Percentiles rank a stretch among this genome's conserved stretches.
Conservation (phyloP, 805 yeast species). For the Cyberlindnera misumaiensis region DNA sequence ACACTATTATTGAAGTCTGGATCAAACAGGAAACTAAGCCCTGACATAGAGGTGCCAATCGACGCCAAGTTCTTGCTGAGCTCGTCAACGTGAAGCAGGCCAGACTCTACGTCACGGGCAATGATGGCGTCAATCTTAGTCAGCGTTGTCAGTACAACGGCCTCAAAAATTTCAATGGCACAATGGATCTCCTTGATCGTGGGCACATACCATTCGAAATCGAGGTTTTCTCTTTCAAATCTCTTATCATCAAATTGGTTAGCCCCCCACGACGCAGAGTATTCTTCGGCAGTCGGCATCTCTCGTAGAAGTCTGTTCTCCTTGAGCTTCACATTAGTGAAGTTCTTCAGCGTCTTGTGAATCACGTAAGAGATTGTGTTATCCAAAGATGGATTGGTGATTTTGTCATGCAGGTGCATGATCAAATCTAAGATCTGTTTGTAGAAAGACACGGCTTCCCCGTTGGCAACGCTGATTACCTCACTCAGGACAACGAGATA, state of each 20-base stretch:
- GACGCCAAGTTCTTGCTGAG: slow-evolving; percentile 49
- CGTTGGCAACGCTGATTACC: slow-evolving; percentile 62
- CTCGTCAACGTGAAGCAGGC: slow-evolving; percentile 39
- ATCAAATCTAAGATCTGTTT: slow-evolving; percentile 37
- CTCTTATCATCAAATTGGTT: slow-evolving; percentile 50
- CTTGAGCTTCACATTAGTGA: slow-evolving; percentile 51
- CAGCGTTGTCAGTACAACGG: slow-evolving; percentile 38
- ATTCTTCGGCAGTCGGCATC: slow-evolving; percentile 26
- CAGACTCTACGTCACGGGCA: slow-evolving; percentile 18
- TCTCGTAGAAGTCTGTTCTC: slow-evolving; percentile 52
- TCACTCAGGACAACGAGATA: slow-evolving; percentile 64
- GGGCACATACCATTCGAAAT: slow-evolving; percentile 76
- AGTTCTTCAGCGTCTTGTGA: slow-evolving; percentile 58
- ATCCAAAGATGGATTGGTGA: slow-evolving; percentile 48
- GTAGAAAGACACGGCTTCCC: slow-evolving; percentile 35
- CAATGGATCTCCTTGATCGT: slow-evolving; percentile 43
- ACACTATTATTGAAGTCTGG: slow-evolving; percentile 45
- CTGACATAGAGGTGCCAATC: slow-evolving; percentile 57
- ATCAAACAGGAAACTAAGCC: slow-evolving; percentile 66
- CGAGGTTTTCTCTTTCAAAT: slow-evolving; percentile 40
- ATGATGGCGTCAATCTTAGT: slow-evolving; percentile 33
- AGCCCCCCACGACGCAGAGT: slow-evolving; percentile 67
- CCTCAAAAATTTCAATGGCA: slow-evolving; percentile 54
- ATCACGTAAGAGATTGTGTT: slow-evolving; percentile 55
- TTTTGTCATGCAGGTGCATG: slow-evolving; percentile 21